A percentile compares a stretch with the other conserved stretches of the same genome.
These are phyloP conservation scores for Fusarium anguioides DNA, from an alignment of 2,329 filamentous ascomycete species.

Conservation along the genomic window DNA sequence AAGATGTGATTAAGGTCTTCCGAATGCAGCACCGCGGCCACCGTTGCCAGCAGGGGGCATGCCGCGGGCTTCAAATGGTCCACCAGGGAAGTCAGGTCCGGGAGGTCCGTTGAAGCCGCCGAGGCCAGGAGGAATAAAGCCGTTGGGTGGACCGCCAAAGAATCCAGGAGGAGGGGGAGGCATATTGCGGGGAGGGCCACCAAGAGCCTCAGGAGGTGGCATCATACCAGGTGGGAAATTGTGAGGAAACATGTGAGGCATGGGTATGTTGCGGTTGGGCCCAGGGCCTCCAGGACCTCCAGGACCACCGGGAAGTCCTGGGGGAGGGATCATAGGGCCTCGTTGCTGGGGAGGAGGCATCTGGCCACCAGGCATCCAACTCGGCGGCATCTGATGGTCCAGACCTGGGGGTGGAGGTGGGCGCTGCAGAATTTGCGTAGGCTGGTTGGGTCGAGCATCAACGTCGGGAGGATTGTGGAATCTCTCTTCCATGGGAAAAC, in stretches of 20 bases:
- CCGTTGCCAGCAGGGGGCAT: constrained; percentile 62
- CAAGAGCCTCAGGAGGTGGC: constrained; percentile 61
- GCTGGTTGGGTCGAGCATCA: constrained; percentile 62
- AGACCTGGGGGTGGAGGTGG: constrained; percentile 70
- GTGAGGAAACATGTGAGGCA: constrained; percentile 71
- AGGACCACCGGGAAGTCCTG: constrained; percentile 56
- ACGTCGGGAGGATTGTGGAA: constrained; percentile 60
- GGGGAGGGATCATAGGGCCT: constrained; percentile 70
- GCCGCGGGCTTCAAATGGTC: constrained; percentile 65
- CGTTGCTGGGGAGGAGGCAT: constrained; percentile 55
- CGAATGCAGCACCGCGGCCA: constrained; percentile 50
- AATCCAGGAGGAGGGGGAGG: constrained; percentile 68
- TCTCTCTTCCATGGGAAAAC: constrained; percentile 64
- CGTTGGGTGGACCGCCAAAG: constrained; percentile 62
- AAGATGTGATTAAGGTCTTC: constrained; percentile 43
- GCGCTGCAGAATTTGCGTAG: constrained; percentile 73
- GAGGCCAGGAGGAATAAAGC: constrained; percentile 67
- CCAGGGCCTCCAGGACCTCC: constrained; percentile 38
- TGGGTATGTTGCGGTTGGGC: constrained; percentile 56
- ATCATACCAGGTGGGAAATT: constrained; percentile 66
- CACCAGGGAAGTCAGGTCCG: constrained; percentile 58
- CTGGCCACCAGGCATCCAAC: constrained; percentile 62
- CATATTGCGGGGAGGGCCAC: constrained; percentile 64
- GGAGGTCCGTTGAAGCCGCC: constrained; percentile 66
- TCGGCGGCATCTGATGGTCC: constrained; percentile 69